Evolutionary conservation across 2,329 filamentous ascomycete species (phyloP).

Genomic region (Neoascochyta sp.): DNA sequence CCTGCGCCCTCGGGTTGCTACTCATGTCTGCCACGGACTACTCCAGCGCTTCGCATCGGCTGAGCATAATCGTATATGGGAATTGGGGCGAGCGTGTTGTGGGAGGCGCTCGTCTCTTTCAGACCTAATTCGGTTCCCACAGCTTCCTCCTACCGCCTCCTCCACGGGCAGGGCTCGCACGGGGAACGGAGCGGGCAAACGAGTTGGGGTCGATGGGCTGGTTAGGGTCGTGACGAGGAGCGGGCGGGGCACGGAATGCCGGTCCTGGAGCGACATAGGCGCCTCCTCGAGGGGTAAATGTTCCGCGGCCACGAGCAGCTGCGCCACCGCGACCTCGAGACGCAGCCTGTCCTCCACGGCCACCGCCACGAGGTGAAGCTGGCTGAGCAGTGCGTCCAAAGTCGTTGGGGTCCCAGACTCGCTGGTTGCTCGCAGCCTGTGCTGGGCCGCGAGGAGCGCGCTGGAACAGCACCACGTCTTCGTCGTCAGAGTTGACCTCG

Average conservation of each 20-base stretch:
- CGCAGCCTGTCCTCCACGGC: slow-evolving; percentile 23
- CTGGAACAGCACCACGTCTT: slow-evolving; percentile 40
- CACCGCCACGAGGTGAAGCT: slow-evolving; percentile 29
- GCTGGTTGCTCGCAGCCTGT: slow-evolving; percentile 24
- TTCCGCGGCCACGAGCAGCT: slow-evolving; percentile 25
- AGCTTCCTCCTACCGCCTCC: slow-evolving; percentile 34
- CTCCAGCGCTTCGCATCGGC: too few species aligned
- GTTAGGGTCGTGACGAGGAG: slow-evolving; percentile 33
- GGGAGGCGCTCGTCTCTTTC: too few species aligned
- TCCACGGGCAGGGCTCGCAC: slow-evolving; percentile 26
- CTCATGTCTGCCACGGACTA: too few species aligned
- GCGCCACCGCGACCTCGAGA: slow-evolving; percentile 23
- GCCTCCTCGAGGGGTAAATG: slow-evolving; percentile 28
- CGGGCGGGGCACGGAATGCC: slow-evolving; percentile 22
- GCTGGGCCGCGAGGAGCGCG: slow-evolving; percentile 36
- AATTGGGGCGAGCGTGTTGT: too few species aligned
- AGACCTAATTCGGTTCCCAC: slow-evolving; percentile 43
- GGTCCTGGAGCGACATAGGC: slow-evolving; percentile 30
- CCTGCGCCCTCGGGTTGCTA: too few species aligned
- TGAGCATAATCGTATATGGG: too few species aligned
- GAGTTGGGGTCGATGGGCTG: slow-evolving; percentile 41
- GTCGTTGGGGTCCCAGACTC: slow-evolving; percentile 48
- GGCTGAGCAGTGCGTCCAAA: slow-evolving; percentile 42
- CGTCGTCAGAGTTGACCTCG: slow-evolving; percentile 32
- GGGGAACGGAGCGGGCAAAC: slow-evolving; percentile 35